Evolutionary conservation across 768 basidiomycete species (phyloP), one percentile per base, ranked within the genome.

Genomic region (Suillus paluster): DNA sequence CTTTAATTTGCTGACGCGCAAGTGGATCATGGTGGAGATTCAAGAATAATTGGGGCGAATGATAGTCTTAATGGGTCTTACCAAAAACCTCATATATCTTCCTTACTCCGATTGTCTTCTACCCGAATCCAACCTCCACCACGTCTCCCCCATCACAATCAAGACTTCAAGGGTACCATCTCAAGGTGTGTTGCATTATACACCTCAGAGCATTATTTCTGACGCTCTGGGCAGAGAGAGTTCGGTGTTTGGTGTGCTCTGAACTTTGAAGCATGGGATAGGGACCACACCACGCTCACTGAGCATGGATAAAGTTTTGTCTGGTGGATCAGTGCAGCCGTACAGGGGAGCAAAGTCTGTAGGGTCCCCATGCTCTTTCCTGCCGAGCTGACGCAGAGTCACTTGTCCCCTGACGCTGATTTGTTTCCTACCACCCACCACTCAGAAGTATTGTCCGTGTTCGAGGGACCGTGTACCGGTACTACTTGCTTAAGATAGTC

Each of bases 261-360:
- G 56, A 93, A 95, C 71, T 88, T 95, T 64, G 94, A 95, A 74
- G 85, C 83, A 19, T 95, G 92, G 92, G 94, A 95, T 69, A 73
- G 74, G 45, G 90, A 92, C 46, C 90, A 92, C 68, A 83, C 77
- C 1, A 64, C 88, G 23, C 79, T 94, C 64, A 93, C 91, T 27
- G 94, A 96, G 71, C 89, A 92, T 66, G 94, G 94, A n/a, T 94
- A 85, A 82, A 85, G 86, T 66, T 69, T 78, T 10, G 66, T 88
- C 34, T 78, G 76, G 10, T 92, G 88, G 86, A 77, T 84, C 54
- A 77, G 82, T 27, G 86, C 46, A 77, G 45, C 79, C 79, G 68
- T n/a, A n/a, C n/a, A n/a, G n/a, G n/a, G n/a, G n/a, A n/a, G n/a
- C n/a, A n/a, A n/a, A n/a, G n/a, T n/a, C n/a, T n/a, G n/a, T n/a